These are phyloP conservation scores for Nakaseomyces glabratus DNA, from an alignment of 1,139 yeast species.

Conservation along the genomic window DNA sequence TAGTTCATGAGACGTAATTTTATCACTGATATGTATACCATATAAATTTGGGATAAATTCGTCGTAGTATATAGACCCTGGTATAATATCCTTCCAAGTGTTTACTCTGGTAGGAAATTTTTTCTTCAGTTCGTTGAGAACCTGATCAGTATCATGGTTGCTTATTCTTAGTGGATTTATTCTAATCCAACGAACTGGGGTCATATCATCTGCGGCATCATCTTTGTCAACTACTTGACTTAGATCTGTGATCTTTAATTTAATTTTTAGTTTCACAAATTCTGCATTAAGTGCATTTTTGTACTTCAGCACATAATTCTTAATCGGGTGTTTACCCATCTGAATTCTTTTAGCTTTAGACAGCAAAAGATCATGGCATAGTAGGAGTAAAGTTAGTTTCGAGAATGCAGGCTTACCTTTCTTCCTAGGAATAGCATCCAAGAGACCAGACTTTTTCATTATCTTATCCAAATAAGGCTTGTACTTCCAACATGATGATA, in stretches of 20 bases:
- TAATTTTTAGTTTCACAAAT: slow-evolving; percentile 59
- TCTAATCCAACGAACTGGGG: slow-evolving; percentile 88
- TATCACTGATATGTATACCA: slow-evolving; percentile 72
- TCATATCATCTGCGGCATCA: slow-evolving; percentile 41
- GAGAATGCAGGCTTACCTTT: slow-evolving; percentile 29
- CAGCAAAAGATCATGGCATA: slow-evolving; percentile 75
- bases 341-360: slow-evolving; percentile 75
- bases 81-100: slow-evolving; percentile 43
- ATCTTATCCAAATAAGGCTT: slow-evolving; percentile 52
- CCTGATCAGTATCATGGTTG: slow-evolving; percentile 29
- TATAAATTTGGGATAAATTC: slow-evolving; percentile 61
- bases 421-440: slow-evolving; percentile 39
- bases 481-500: slow-evolving; percentile 65
- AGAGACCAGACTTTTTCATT: slow-evolving; percentile 55
- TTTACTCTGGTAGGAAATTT: slow-evolving; percentile 29
- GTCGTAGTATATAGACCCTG: slow-evolving; percentile 63
- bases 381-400: slow-evolving; percentile 35
- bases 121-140: slow-evolving; percentile 37
- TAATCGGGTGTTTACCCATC: slow-evolving; percentile 80
- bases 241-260: slow-evolving; percentile 38
- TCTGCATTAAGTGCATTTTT: slow-evolving; percentile 79
- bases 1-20: slow-evolving; percentile 53
- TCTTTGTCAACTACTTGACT: slow-evolving; percentile 32
- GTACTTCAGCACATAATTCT: slow-evolving; percentile 68
- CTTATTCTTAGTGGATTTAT: slow-evolving; percentile 50